Conservation (phyloP, 2,329 filamentous ascomycete genomes). For the Phialophora expanda region DNA sequence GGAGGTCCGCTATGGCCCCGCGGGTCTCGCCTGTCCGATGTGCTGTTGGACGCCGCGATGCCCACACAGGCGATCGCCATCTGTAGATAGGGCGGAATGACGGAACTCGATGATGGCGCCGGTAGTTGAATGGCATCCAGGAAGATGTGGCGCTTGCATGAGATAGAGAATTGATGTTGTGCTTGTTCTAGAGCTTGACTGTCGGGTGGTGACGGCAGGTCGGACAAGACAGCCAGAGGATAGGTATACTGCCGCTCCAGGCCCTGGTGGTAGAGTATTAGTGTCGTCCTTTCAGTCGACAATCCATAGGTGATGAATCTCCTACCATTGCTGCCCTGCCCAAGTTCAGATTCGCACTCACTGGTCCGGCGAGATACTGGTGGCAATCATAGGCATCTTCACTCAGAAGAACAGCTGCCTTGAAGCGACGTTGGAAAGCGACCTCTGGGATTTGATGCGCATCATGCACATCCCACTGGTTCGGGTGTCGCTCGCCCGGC, state of each 20-base stretch:
- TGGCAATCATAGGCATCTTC: slow-evolving; percentile 9
- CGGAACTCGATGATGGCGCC: no score
- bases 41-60: neutral
- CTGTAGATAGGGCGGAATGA: slow-evolving; percentile 13
- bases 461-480: slow-evolving; percentile 26
- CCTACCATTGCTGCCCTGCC: no score
- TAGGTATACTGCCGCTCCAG: slow-evolving; percentile 22
- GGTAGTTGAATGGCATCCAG: neutral
- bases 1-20: neutral
- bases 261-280: slow-evolving; percentile 2
- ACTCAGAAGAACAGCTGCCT: slow-evolving; percentile 16
- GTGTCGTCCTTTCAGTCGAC: no score
- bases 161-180: slow-evolving; percentile 17
- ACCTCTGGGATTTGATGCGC: slow-evolving; percentile 16
- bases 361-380: no score
- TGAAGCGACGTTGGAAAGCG: slow-evolving; percentile 17
- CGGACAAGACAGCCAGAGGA: slow-evolving; percentile 25
- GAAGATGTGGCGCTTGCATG: slow-evolving; percentile 22
- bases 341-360: no score
- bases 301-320: no score
- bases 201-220: slow-evolving; percentile 9
- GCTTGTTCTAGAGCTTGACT: slow-evolving; percentile 12
- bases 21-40: no score
- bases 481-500: slow-evolving; percentile 25
- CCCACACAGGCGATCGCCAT: slow-evolving; percentile 26